Base-by-base conservation (phyloP, 371 early-diverging fungal species). In the Mucor velutinosus region DNA sequence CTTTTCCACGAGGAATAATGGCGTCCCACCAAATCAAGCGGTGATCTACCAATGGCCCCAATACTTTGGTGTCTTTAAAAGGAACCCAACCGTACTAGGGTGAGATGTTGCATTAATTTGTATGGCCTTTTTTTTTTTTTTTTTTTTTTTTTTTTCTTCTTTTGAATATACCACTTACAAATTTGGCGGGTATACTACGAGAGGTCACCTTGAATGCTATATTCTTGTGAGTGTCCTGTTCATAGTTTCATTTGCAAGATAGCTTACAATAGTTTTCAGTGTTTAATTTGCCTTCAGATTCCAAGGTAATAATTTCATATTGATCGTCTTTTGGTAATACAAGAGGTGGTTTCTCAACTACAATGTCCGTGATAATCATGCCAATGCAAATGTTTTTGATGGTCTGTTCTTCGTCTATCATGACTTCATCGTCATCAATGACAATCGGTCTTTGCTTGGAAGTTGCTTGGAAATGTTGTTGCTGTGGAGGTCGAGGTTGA, bases 21-120 rank as follows among this genome's bases (percentile, higher is more conserved):
- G 79, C 76, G 32, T 84, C 84, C 80, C 81, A 79, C 84, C 84
- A 83, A 21, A 79, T 71, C 43, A 77, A 29, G 4, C 65, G 57
- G 29, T 66, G 61, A 12, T 83, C 81, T 4, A 72, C 73, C 12
- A 83, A 60, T 1, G 84, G 84, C 0, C 84, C 84, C n/a, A 83
- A 61, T 17, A 81, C 60, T 35, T 69, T 71, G 10, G 84, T 83
- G 27, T 77, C 78, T 49, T 76, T 70, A 67, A 81, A 83, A 10
- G 81, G 81, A 1, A 81, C 71, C 84, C 84, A 83, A 7, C 84
- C 84, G 56, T 69, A 76, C 80, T 79, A 73, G 0, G 0, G 23
- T 6, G 8, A 64, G 14, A 37, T 37, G 5, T 37, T 27, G 58
- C 35, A n/a, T 30, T 21, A 21, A 30, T 23, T 3, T 12, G 19